Conservation (phyloP, 345 rosid genomes). For the Turritis glabra region DNA sequence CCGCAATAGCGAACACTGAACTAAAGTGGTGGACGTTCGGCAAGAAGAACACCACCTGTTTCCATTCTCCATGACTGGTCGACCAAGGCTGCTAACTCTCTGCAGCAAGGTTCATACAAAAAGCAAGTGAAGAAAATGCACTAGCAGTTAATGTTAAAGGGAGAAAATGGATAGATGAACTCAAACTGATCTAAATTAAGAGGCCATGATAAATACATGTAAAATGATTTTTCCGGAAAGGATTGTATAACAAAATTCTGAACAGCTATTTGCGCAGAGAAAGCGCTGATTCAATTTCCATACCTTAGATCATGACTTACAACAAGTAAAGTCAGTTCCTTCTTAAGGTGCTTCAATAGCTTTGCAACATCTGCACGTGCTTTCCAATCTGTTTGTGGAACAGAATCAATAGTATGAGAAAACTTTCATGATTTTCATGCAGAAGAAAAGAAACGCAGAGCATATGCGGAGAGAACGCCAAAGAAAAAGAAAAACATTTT, state of each 20-base stretch:
- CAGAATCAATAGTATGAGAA: conserved; percentile 10
- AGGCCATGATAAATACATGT: background rate
- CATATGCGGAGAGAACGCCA: conserved; percentile 1
- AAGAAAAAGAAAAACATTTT: background rate
- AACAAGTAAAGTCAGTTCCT: conserved; percentile 77
- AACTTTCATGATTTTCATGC: conserved; percentile 1
- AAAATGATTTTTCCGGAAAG: background rate
- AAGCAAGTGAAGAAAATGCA: background rate
- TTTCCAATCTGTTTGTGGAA: conserved; percentile 73
- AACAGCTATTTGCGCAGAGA: conserved; percentile 3
- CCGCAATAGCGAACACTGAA: conserved; percentile 11
- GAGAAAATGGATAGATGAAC: background rate
- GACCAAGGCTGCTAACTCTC: conserved; percentile 73
- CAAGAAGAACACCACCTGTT: conserved; percentile 73
- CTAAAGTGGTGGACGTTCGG: conserved; percentile 56
- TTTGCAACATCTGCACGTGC: conserved; percentile 88
- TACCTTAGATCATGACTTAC: conserved; percentile 95
- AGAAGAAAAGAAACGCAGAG: conserved; percentile 19
- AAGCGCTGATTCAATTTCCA: background rate
- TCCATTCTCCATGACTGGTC: conserved; percentile 95
- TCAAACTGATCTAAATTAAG: background rate
- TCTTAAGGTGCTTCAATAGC: conserved; percentile 84
- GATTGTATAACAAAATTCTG: background rate
- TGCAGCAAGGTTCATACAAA: conserved; percentile 33
- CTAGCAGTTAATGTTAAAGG: background rate